Conservation (phyloP, 768 basidiomycete species). For the Tulasnella sp. region DNA sequence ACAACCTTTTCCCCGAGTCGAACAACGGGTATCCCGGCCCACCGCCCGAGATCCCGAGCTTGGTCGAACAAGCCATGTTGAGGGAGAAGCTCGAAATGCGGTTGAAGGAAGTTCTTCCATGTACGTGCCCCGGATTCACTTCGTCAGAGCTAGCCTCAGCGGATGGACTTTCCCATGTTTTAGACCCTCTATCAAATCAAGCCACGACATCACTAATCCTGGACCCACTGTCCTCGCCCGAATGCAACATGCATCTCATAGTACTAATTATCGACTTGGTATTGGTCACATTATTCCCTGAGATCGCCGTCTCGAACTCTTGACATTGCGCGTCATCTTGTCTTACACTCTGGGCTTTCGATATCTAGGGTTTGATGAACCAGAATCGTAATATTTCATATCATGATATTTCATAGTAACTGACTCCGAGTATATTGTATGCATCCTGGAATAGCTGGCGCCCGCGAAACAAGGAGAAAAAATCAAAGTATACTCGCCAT, state of each 20-base stretch:
- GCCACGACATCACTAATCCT: constrained; percentile 33
- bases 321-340: neutral
- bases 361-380: too few relatives aligned
- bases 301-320: constrained; percentile 36
- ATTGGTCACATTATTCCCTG: constrained; percentile 65
- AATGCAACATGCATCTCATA: constrained; percentile 71
- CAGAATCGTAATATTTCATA: too few relatives aligned
- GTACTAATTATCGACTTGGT: constrained; percentile 64
- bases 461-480: too few relatives aligned
- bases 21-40: constrained; percentile 70
- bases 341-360: too few relatives aligned
- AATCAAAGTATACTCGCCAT: too few relatives aligned
- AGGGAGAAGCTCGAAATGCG: constrained; percentile 32
- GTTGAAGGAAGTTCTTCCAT: constrained; percentile 33
- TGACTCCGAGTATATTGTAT: too few relatives aligned
- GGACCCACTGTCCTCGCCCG: constrained; percentile 46
- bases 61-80: constrained; percentile 59
- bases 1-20: constrained; percentile 58
- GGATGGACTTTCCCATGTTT: neutral
- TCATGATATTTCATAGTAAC: too few relatives aligned
- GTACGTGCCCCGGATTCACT: constrained; percentile 24
- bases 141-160: neutral
- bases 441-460: too few relatives aligned
- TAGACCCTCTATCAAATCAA: constrained; percentile 35
- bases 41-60: constrained; percentile 58